Base-by-base conservation (phyloP, 768 basidiomycete genomes). In the Obba rivulosa region DNA sequence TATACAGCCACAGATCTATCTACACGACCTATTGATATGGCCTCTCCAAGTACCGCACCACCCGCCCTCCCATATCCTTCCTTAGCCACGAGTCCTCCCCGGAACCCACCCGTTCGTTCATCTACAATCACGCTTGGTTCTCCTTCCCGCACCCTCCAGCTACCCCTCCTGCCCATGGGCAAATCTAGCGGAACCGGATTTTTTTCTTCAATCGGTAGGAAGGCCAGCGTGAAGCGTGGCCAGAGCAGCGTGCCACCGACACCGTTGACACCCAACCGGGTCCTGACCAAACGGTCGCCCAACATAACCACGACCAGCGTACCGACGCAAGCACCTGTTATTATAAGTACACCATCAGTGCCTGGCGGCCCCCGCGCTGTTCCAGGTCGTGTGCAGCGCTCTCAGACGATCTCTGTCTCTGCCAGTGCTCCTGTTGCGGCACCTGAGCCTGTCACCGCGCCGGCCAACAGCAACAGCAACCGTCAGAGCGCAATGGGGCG, bases 351-450 rank as follows among this genome's bases (percentile, higher is more conserved):
- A 9, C 85, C 84, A 9, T 69, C 76, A 2, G 76, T 86, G 3
- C 86, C 84, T 1, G 85, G 87, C 35, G 87, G 87, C 5, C 87
- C 87, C 9, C 80, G 87, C 17, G 84, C 86, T 0, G 76, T 76
- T 16, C 80, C 83, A 2, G 57, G 56, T 51, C 78, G 87, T 34
- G 68, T 80, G 48, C 73, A 76, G 50, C 77, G 86, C 44, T 80
- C 86, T 7, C 83, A 86, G 57, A 89, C 85, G 23, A 74, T 85
- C 40, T 76, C 81, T 62, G 59, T 74, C 17, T 64, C 49, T 17
- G 28, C 55, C 25, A 48, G 48, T 46, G 37, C 40, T 3, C 43
- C 46, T 2, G 34, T 22, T 16, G n/a, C 52, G 55, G 67, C 50
- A 13, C 61, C 64, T 3, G 45, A 59, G 7, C 67, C 49, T 17